Percentiles rank a stretch among this genome's conserved stretches.
Conservation (phyloP, 192 early-diverging fungal species). For the Pilobolus umbonatus region DNA sequence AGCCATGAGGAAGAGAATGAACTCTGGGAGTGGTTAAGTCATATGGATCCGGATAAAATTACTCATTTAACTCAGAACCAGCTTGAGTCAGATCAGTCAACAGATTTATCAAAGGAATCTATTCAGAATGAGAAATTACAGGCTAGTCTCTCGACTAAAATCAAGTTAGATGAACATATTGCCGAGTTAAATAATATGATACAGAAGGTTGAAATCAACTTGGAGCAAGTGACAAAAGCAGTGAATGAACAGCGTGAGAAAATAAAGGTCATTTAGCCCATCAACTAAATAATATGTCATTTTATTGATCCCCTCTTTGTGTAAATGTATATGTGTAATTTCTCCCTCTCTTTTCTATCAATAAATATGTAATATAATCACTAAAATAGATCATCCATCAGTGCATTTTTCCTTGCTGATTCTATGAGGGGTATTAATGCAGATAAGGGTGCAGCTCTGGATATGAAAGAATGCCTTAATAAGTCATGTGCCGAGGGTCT, state of each 20-base stretch:
- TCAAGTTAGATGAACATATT: slow-evolving; percentile 11
- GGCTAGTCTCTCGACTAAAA: not conserved
- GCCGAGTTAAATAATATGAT: slow-evolving; percentile 7
- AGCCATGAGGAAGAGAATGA: slow-evolving; percentile 6
- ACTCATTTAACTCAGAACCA: not conserved
- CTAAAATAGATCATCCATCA: not conserved
- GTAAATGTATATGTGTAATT: too few species aligned
- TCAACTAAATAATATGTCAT: too few species aligned
- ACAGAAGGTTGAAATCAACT: slow-evolving; percentile 3
- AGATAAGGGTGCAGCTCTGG: slow-evolving; percentile 71
- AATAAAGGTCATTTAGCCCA: too few species aligned
- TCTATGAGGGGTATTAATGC: slow-evolving; percentile 72
- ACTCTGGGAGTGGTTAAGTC: slow-evolving; percentile 15
- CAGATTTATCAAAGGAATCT: not conserved
- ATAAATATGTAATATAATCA: not conserved
- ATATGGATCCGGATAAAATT: not conserved
- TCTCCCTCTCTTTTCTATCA: too few species aligned
- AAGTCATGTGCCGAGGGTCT: slow-evolving; percentile 74
- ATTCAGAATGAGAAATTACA: slow-evolving; percentile 2
- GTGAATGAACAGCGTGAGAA: slow-evolving; percentile 13
- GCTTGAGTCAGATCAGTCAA: not conserved
- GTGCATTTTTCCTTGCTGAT: slow-evolving; percentile 6
- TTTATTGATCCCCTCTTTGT: too few species aligned
- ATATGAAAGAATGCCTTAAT: slow-evolving; percentile 78
- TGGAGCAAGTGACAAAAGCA: slow-evolving; percentile 13